A percentile compares a stretch with the other conserved stretches of the same genome.
phyloP scores from a whole-genome alignment of 495 filamentous ascomycete species.

The Trypethelium eluteriae region DNA sequence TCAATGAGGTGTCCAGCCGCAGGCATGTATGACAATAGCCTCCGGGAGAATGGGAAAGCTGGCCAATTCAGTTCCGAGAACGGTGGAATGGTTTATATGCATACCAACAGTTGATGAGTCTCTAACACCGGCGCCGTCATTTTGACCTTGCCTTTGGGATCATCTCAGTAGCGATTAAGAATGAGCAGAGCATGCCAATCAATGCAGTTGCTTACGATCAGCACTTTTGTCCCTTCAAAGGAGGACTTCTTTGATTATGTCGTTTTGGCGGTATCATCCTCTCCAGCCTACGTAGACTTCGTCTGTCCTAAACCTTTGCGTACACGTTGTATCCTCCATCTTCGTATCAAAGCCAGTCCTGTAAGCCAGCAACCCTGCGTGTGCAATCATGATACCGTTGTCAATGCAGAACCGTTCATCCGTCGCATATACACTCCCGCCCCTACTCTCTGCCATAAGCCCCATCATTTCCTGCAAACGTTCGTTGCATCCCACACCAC shows the following conservation, averaged over 20 bases:
- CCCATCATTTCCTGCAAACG: slow-evolving; percentile 98
- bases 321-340: slow-evolving; percentile 77
- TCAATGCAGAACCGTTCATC: slow-evolving; percentile 98
- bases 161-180: background rate
- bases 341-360: slow-evolving; percentile 66
- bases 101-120: slow-evolving; percentile 12
- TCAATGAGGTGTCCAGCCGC: background rate
- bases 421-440: slow-evolving; percentile 86
- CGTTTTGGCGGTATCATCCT: slow-evolving; percentile 42
- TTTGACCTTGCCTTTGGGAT: slow-evolving; percentile 23
- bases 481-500: slow-evolving; percentile 97
- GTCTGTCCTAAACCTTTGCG: slow-evolving; percentile 91
- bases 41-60: slow-evolving; percentile 15
- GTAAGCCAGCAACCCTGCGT: slow-evolving; percentile 83
- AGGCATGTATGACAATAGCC: background rate
- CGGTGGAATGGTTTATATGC: slow-evolving; percentile 19
- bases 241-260: background rate
- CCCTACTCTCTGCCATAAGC: slow-evolving; percentile 82
- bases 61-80: slow-evolving; percentile 27
- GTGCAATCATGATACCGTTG: slow-evolving; percentile 99
- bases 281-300: slow-evolving; percentile 90
- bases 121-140: slow-evolving; percentile 34
- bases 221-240: background rate
- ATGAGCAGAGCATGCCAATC: background rate
- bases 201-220: background rate